A percentile compares a stretch with the other conserved stretches of the same genome.
phyloP scores from a whole-genome alignment of 2,329 filamentous ascomycete species.

The Sclerotinia sclerotiorum region DNA sequence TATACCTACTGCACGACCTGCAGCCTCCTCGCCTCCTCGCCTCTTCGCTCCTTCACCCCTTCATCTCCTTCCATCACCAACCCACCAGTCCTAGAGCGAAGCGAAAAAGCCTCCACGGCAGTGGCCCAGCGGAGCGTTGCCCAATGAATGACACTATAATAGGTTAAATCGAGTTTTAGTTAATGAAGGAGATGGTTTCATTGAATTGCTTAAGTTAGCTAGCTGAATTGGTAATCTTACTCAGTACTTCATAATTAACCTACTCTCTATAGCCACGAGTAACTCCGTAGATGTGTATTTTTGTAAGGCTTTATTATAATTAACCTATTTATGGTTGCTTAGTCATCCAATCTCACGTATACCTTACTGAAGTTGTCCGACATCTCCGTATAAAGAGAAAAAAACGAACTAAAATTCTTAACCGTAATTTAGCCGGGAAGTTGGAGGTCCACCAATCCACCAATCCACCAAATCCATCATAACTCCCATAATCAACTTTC shows the following conservation, averaged over 20 bases:
- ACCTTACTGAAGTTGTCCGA: not conserved
- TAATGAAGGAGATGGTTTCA: not conserved
- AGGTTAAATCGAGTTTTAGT: too few species aligned
- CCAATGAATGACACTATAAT: not conserved
- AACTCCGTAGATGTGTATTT: too few species aligned
- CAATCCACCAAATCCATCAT: too few species aligned
- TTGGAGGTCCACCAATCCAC: not conserved
- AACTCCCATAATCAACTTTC: conserved; percentile 1
- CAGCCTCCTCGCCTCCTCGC: too few species aligned
- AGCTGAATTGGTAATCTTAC: too few species aligned
- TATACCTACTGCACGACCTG: too few species aligned
- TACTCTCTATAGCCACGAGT: too few species aligned
- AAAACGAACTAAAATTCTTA: not conserved
- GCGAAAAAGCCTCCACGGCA: not conserved
- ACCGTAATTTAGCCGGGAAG: conserved; percentile 19
- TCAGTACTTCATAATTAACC: too few species aligned
- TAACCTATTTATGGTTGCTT: not conserved
- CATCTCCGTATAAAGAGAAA: not conserved
- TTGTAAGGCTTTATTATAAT: too few species aligned
- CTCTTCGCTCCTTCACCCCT: too few species aligned
- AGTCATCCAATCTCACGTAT: too few species aligned
- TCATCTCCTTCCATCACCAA: too few species aligned
- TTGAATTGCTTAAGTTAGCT: not conserved
- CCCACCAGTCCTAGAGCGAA: not conserved
- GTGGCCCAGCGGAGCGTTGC: not conserved